Base-by-base conservation (phyloP, 2,329 filamentous ascomycete genomes). In the Verticillium klebahnii region DNA sequence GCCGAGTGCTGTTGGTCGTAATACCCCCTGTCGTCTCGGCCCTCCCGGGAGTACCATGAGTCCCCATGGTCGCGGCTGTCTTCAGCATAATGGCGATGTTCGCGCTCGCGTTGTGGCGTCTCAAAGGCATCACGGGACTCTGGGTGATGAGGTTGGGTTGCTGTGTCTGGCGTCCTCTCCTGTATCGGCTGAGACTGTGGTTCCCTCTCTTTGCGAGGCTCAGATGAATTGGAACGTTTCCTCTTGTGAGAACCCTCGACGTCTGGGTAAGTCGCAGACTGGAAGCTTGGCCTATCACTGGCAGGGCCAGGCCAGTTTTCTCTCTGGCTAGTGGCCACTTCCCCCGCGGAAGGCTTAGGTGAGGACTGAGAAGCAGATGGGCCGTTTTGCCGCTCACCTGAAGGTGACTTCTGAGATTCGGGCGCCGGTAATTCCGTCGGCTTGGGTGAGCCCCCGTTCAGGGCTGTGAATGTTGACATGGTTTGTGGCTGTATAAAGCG, bases 181-280 rank as follows among this genome's bases (percentile, higher is more conserved):
- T 75, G 72, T 8, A 66, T 61, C 7, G 67, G 63, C 32, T 63
- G 64, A 25, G 57, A 66, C 29, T 64, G 64, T 12, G 45, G 59
- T 50, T 56, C 36, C 37, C 59, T 36, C 29, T 81, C 78, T 66
- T 76, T 75, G 60, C 75, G 71, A 7, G 72, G 72, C 61, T 88
- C 88, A 40, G 79, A 73, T 6, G 89, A 91, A 56, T 80, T 77
- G 7, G 90, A 92, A 63, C 90, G 85, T 74, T 92, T 94, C 69
- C 87, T 85, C 74, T 89, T 89, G 68, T 86, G 82, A 19, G 82
- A 75, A 17, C 69, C 71, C 39, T 87, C 83, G n/a, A 72, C 69
- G 36, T 82, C 78, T 6, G 78, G 66, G 67, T 80, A 79, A 23
- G 40, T 66, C 66, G 55, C 76, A 67, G 1, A 78, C 69, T 58